Base-by-base conservation (phyloP, 768 basidiomycete species). In the Auricularia cornea region DNA sequence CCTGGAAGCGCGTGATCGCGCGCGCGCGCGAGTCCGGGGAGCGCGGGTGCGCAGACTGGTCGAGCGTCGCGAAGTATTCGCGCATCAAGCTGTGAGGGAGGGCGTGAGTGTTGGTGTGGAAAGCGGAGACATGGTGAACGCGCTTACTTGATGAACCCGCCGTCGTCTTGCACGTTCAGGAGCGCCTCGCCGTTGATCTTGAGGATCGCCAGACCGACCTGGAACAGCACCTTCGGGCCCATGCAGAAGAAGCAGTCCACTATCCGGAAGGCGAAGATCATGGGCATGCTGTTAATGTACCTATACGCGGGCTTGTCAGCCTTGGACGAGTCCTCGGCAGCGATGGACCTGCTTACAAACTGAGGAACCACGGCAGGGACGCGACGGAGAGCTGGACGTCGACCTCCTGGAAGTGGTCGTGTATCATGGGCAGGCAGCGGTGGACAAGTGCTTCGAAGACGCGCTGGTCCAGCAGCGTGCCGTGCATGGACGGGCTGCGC, bases 231-330 rank as follows among this genome's bases (percentile, higher is more conserved):
- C 69, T 96, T 98, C 0, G 95, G 93, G 0, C 97, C 97, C 96
- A 99, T 98, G 68, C 94, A 94, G 77, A 98, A 89, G 79, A 98
- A 95, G 72, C 95, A 98, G 72, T 98, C 95, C 2, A 95, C 93
- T 71, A 97, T 92, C 33, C 97, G 86, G 80, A 97, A 99, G 0
- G 96, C 96, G 70, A 98, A 99, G 48, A 99, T 87, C 84, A 98
- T 89, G 1, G 94, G 92, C 92, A 94, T 93, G 71, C 89, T 92
- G 75, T 94, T 94, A 72, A 94, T 93, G 70, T 84, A 93, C 70
- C 91, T 89, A 67, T 16, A 20, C 35, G 38, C 20, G 35, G n/a
- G n/a, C 26, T 14, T 10, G n/a, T 10, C 31, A 20, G 33, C 11
- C 35, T 60, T 32, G 66, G 62, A 38, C 48, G 52, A 23, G 28